Base-by-base conservation (phyloP, 495 filamentous ascomycete genomes). In the Arthonia radiata region DNA sequence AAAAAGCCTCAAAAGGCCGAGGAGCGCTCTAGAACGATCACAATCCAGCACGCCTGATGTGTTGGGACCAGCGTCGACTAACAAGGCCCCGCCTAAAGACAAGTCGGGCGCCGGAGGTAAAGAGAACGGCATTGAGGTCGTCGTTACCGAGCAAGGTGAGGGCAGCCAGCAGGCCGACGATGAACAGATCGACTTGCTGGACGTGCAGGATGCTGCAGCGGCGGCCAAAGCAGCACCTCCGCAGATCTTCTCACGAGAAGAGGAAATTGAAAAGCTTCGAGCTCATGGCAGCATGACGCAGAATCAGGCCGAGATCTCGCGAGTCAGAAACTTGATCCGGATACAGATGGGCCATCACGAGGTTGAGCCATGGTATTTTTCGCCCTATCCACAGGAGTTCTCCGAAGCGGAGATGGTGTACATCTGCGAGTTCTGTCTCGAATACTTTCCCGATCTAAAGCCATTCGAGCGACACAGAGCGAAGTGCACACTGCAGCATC, bases 281-380 rank as follows among this genome's bases (percentile, higher is more conserved):
- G 91, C 80, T 4, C 70, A 69, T 22, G 86, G 86, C 25, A 90
- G 78, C 40, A 94, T 97, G 86, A 93, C 89, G 11, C 89, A 97
- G 42, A 93, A 92, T 37, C 86, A 86, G 23, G 78, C 89, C 12
- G 89, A 97, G 41, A 81, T 97, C 31, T 83, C 83, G 12, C 78
- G 86, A 18, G 89, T 97, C 23, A 73, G 86, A 32, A 97, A 97
- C 41, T 64, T 97, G 37, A 74, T 68, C 16, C 72, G 68, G 17
- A 69, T 94, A 2, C 86, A 97, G 48, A 91, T 97, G 61, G 86
- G 86, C 23, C 66, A 71, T 36, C 72, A 67, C 48, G 79, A 91
- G 37, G 58, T 97, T 25, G 83, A 90, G 46, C 83, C 86, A 5
- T 97, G 86, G 86, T 97, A 97, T 43, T 94, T 94, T 50, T 91